These are phyloP conservation scores for Hirschfeldia incana DNA, from an alignment of 345 rosid species.

Conservation along the genomic window DNA sequence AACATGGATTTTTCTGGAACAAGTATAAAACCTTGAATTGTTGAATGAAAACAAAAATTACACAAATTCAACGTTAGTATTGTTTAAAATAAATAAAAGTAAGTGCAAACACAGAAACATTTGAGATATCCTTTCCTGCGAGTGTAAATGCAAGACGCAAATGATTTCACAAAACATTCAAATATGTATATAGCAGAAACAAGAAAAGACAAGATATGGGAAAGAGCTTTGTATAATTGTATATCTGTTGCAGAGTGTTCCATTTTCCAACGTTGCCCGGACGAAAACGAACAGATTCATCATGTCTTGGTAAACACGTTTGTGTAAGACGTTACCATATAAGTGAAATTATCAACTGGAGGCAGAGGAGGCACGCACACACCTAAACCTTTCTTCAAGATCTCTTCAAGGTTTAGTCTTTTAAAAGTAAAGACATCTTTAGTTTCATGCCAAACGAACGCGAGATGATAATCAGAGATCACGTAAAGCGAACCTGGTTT, in stretches of 20 bases:
- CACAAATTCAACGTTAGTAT: background rate
- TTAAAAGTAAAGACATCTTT: slow-evolving; percentile 63
- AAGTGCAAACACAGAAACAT: background rate
- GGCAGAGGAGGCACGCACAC: slow-evolving; percentile 55
- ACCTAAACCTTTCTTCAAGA: slow-evolving; percentile 63
- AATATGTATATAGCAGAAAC: background rate
- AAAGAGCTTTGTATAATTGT: too few relatives aligned
- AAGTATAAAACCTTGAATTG: background rate
- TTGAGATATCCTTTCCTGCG: background rate
- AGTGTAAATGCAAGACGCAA: too few relatives aligned
- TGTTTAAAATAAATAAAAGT: background rate
- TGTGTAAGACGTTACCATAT: slow-evolving; percentile 66
- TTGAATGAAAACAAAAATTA: background rate
- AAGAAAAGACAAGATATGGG: too few relatives aligned
- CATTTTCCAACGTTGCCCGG: too few relatives aligned
- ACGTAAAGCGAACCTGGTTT: slow-evolving; percentile 74
- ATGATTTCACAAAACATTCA: background rate
- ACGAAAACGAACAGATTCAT: background rate
- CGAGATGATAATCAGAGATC: slow-evolving; percentile 56
- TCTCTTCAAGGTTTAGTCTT: slow-evolving; percentile 62
- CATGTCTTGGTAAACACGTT: slow-evolving; percentile 48
- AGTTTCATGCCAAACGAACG: slow-evolving; percentile 74
- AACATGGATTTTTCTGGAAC: too few relatives aligned
- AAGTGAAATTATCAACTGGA: slow-evolving; percentile 65
- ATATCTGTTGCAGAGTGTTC: too few relatives aligned